Evolutionary conservation across 2,329 filamentous ascomycete species (phyloP), one percentile per base, ranked within the genome.

Genomic region (Trichoderma simmonsii): DNA sequence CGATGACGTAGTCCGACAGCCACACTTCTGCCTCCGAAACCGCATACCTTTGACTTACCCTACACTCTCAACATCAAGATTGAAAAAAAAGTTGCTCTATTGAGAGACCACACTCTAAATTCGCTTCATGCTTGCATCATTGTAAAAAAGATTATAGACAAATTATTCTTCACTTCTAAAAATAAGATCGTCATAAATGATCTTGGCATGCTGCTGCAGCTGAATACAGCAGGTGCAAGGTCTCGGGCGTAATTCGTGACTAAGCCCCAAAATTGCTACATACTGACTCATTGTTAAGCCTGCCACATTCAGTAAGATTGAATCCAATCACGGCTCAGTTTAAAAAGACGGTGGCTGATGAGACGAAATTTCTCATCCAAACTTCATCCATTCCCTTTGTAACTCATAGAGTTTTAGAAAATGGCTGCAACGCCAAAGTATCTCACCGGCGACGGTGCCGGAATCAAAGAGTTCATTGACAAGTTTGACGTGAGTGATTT

Each of bases 401-500:
- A 32, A n/a, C 24, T 34, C 8, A 57, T 67, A 51, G 63, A 68
- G 6, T 21, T 12, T 54, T 60, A 32, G 9, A 72, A 57, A n/a
- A 77, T 82, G 80, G 11, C 77, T 4, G 43, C 77, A 0, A 54
- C 81, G 73, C 78, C 89, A n/a, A 87, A 87, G 75, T 87, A 95
- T 79, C 86, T 99, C 75, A 95, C 91, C 48, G 95, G 95, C 80
- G 90, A 98, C 79, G 87, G 88, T 74, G 85, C 88, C 72, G 93
- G 89, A 59, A 93, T 98, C 76, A 88, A 91, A 64, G 90, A 92
- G 66, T 99, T 99, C 80, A 85, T 99, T 73, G 91, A 93, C 83
- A 90, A 90, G 79, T 99, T 98, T 79, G 96, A 99, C 85, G 96
- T 97, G 83, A 83, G 94, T 82, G 78, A 78, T 79, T 79, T 77